Conservation (phyloP, 1,284 basidiomycete species). For the Kwoniella shivajii region DNA sequence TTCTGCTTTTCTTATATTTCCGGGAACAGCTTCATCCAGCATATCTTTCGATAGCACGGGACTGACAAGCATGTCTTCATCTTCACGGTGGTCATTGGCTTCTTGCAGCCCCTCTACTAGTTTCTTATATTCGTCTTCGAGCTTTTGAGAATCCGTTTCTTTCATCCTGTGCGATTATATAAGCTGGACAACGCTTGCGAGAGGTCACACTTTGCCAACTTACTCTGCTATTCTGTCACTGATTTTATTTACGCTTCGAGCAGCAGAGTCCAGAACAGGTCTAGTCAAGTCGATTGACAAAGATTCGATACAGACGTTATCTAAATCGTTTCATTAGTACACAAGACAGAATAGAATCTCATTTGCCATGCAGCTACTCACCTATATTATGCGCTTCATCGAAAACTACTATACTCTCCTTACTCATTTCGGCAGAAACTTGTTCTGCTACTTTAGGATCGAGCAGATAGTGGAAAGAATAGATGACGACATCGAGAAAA, state of each 20-base stretch:
- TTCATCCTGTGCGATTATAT: constrained; percentile 71
- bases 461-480: constrained; percentile 97
- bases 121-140: constrained; percentile 97
- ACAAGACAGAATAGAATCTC: constrained; percentile 4
- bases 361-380: constrained; percentile 49
- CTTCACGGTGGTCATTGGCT: constrained; percentile 60
- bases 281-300: constrained; percentile 97
- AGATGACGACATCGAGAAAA: constrained; percentile 94
- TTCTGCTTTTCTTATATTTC: constrained; percentile 97
- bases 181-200: too few relatives aligned
- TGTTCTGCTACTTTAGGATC: constrained; percentile 99
- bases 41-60: constrained; percentile 97
- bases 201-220: constrained; percentile 37
- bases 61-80: constrained; percentile 86
- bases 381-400: constrained; percentile 99
- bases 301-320: constrained; percentile 99
- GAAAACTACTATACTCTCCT: constrained; percentile 98
- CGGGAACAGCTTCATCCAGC: constrained; percentile 91
- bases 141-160: constrained; percentile 84
- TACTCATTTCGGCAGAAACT: constrained; percentile 95
- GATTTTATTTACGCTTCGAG: constrained; percentile 82
- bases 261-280: constrained; percentile 95
- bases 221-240: constrained; percentile 93
- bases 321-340: constrained; percentile 52
- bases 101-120: constrained; percentile 94